phyloP scores from a whole-genome alignment of 2,329 filamentous ascomycete species.

The Microcera coccophila region DNA sequence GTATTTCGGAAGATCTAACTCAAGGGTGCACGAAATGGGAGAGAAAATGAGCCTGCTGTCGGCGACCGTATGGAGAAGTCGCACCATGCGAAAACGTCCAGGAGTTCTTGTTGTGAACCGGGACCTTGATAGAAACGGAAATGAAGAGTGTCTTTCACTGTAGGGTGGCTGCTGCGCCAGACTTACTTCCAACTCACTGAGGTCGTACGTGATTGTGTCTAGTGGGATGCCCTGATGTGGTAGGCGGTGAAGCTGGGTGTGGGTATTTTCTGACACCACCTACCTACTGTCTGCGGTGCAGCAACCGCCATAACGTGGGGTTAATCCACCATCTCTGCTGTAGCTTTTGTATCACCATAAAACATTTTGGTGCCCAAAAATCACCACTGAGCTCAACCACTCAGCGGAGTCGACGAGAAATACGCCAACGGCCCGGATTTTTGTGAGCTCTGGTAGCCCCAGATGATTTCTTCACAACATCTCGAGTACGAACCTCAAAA shows the following conservation, averaged over 20 bases:
- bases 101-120: no score
- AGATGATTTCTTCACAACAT: slow-evolving; percentile 30
- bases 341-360: slow-evolving; percentile 20
- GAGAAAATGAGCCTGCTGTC: no score
- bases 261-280: background rate
- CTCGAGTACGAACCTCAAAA: slow-evolving; percentile 26
- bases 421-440: slow-evolving; percentile 14
- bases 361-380: slow-evolving; percentile 12
- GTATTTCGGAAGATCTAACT: no score
- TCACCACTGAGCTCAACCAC: slow-evolving; percentile 3
- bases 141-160: no score
- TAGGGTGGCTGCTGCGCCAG: no score
- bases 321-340: slow-evolving; percentile 16
- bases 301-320: slow-evolving; percentile 10
- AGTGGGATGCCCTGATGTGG: background rate
- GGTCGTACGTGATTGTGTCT: no score
- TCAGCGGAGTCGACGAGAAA: slow-evolving; percentile 9
- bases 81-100: no score
- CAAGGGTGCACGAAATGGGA: no score
- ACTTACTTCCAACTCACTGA: no score
- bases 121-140: no score
- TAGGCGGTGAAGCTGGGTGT: background rate
- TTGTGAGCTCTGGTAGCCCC: slow-evolving; percentile 29
- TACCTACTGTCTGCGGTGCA: background rate
- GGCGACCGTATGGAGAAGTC: no score